Percentiles rank a stretch among this genome's conserved stretches.
These are phyloP conservation scores for Gymnopilus junonius DNA, from an alignment of 768 basidiomycete species.

Conservation along the genomic window DNA sequence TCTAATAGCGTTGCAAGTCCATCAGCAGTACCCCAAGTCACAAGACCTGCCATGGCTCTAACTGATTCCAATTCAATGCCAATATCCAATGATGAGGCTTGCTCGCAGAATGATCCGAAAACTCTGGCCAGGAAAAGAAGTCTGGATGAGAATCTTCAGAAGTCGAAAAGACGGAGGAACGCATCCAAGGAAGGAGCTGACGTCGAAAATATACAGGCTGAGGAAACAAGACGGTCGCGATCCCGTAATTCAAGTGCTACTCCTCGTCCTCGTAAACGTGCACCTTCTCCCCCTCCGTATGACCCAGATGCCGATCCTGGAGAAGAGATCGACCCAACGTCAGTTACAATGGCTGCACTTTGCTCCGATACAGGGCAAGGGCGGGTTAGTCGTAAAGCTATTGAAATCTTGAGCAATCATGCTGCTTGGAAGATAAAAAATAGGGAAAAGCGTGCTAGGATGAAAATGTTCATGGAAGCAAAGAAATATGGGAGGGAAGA, in stretches of 20 bases:
- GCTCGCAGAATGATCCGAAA: not conserved
- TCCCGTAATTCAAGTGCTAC: slow-evolving; percentile 29
- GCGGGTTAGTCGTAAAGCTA: slow-evolving; percentile 77
- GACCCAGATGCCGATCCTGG: slow-evolving; percentile 68
- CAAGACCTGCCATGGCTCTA: not conserved
- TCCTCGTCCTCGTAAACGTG: slow-evolving; percentile 44
- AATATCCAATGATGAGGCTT: not conserved
- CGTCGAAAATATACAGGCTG: slow-evolving; percentile 12
- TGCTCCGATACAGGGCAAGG: slow-evolving; percentile 82
- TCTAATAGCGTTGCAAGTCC: not conserved
- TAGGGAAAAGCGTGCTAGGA: slow-evolving; percentile 65
- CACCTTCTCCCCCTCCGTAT: slow-evolving; percentile 57
- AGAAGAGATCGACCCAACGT: slow-evolving; percentile 81
- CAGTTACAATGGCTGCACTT: slow-evolving; percentile 80
- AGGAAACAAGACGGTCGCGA: slow-evolving; percentile 11
- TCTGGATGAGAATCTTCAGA: slow-evolving; percentile 4
- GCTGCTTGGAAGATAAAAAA: slow-evolving; percentile 73
- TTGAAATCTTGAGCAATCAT: slow-evolving; percentile 72
- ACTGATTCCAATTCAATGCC: slow-evolving; percentile 1
- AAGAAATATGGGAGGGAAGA: slow-evolving; percentile 74
- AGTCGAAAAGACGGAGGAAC: slow-evolving; percentile 17
- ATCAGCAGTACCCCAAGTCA: not conserved
- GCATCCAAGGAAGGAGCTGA: slow-evolving; percentile 11
- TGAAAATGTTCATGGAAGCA: slow-evolving; percentile 67
- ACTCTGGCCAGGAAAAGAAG: slow-evolving; percentile 3